A percentile compares a stretch with the other conserved stretches of the same genome.
These are phyloP conservation scores for baker's yeast (Saccharomyces cerevisiae) DNA, from an alignment of 805 yeast species.

Conservation along the genomic window DNA sequence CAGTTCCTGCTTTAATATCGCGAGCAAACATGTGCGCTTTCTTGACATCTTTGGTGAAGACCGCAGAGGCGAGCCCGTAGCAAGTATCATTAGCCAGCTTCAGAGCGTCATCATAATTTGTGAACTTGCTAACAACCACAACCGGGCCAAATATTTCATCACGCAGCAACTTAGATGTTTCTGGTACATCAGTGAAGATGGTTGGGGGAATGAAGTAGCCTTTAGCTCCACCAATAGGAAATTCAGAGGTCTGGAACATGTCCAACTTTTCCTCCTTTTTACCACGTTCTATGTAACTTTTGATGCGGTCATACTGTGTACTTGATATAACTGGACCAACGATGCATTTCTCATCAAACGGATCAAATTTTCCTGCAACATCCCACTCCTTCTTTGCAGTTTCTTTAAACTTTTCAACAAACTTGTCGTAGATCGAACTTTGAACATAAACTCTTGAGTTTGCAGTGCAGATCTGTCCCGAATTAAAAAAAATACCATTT, in stretches of 20 bases:
- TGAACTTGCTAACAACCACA: conserved; percentile 33
- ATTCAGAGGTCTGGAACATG: conserved; percentile 24
- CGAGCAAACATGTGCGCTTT: conserved; percentile 58
- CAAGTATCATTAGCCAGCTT: conserved; percentile 33
- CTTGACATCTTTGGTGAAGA: conserved; percentile 59
- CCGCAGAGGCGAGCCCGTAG: conserved; percentile 39
- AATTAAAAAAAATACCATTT: conserved; percentile 44
- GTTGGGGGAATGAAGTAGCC: conserved; percentile 37
- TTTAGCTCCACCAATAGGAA: conserved; percentile 6
- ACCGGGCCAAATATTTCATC: conserved; percentile 43
- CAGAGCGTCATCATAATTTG: conserved; percentile 34
- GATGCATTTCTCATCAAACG: conserved; percentile 32
- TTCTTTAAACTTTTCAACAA: conserved; percentile 33
- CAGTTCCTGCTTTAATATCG: conserved; percentile 56
- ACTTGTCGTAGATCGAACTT: conserved; percentile 41
- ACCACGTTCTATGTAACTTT: conserved; percentile 37
- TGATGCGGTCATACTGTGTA: conserved; percentile 36
- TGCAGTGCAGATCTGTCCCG: conserved; percentile 55
- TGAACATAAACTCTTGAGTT: conserved; percentile 50
- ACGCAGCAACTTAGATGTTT: conserved; percentile 30
- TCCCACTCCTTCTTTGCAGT: conserved; percentile 38
- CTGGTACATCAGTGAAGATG: conserved; percentile 33
- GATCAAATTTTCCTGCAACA: conserved; percentile 49
- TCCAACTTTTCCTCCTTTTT: conserved; percentile 38
- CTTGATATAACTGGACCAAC: conserved; percentile 48